These are phyloP conservation scores for Solanum bulbocastanum DNA, from an alignment of 257 asterid genomes.

Conservation along the genomic window DNA sequence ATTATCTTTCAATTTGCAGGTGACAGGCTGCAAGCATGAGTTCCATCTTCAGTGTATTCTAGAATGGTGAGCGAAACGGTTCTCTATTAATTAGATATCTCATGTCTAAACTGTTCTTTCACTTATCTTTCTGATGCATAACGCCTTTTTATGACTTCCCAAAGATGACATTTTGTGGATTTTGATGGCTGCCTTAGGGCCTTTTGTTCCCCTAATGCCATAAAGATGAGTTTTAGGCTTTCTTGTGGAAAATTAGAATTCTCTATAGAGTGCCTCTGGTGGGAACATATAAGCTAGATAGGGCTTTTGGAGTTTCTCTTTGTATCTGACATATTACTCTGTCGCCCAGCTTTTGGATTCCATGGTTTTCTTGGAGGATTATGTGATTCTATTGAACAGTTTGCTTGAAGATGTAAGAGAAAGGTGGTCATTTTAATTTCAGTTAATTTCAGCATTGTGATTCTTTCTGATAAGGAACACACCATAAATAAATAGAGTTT, in stretches of 20 bases:
- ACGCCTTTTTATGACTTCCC: not conserved
- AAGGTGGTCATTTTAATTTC: not conserved
- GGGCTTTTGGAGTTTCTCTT: not conserved
- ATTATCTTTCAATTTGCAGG: constrained; percentile 25
- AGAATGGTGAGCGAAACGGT: constrained; percentile 44
- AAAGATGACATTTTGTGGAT: not conserved
- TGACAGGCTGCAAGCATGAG: constrained; percentile 87
- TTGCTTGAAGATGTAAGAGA: not conserved
- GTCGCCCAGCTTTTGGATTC: not conserved
- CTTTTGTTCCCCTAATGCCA: not conserved
- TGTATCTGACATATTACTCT: not conserved
- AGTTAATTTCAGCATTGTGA: not conserved
- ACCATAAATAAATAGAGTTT: not conserved
- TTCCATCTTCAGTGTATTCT: constrained; percentile 89
- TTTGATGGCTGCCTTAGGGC: not conserved
- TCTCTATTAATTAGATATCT: not conserved
- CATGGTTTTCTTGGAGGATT: not conserved
- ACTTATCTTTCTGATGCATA: not conserved
- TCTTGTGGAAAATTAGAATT: not conserved
- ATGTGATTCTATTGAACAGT: not conserved
- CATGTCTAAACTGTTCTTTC: not conserved
- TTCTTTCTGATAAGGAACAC: not conserved
- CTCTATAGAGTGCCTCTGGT: not conserved
- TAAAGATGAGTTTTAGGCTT: not conserved
- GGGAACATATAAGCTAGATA: not conserved